Evolutionary conservation across 2,329 filamentous ascomycete species (phyloP), one percentile per base, ranked within the genome.

Genomic region (Cadophora sp.): DNA sequence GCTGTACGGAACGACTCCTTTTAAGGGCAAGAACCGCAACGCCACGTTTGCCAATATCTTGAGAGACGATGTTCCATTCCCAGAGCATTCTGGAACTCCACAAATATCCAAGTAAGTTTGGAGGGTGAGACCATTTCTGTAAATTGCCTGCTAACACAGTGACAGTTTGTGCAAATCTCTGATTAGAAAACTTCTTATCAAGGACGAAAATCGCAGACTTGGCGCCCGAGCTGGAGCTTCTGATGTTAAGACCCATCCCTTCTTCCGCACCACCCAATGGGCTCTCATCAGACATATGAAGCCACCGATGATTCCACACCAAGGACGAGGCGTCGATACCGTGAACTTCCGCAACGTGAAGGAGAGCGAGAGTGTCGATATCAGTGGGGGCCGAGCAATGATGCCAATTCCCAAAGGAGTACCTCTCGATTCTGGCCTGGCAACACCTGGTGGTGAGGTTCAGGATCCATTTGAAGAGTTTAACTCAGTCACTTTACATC

Each of bases 21-120:
- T 99, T 86, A 99, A 99, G 84, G 96, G 96, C 74, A 98, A 99
- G 87, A 99, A 97, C 81, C 89, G 96, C 48, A 99, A 98, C 76
- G 94, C 94, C 16, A 99, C 96, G 0, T 99, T 99, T 82, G 95
- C 94, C 69, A 99, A 98, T 79, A 99, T 99, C 73, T 81, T 99
- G 71, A 87, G 94, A 64, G 96, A 99, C 79, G 96, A 99, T 73
- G 96, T 97, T 69, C 92, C 93, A 6, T 99, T 99, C 81, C 94
- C 96, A 0, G 96, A 99, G 76, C 92, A 96, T 74, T 87, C 91
- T 31, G 92, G 92, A 40, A 86, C 89, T 27, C 93, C 94, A 6
- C 92, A 93, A 79, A 92, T 97, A 68, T 97, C 94, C 67, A 97
- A 95, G 95, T 97, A 86, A 82, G 93, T 85, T 46, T 8, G 4